Base-by-base conservation (phyloP, 192 early-diverging fungal genomes). In the Coemansia sp. region DNA sequence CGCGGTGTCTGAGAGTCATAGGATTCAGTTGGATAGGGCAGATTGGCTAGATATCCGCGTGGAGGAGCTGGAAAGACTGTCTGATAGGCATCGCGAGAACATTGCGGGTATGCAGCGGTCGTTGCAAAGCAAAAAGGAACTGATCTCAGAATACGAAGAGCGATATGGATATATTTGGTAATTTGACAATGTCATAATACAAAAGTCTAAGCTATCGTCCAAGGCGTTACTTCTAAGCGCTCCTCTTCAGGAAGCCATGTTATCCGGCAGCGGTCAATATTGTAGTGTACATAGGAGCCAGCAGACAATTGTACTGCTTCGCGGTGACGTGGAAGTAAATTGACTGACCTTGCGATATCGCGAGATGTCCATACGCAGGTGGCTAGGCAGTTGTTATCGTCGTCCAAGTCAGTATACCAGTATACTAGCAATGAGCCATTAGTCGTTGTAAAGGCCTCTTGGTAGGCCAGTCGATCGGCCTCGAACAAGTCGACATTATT, bases 371-470 rank as follows among this genome's bases (percentile, higher is more conserved):
- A 82, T 17, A 82, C 68, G 43, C 79, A 82, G 1, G 79, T 76
- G 10, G 79, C 79, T 62, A 82, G 44, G 40, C 79, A 82, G 19
- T 82, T 74, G 32, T 74, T 26, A 39, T 82, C 68, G 3, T 59
- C 65, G n/a, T 82, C 79, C 42, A 82, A 16, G 8, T 67, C 74
- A 3, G 79, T 66, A 35, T 74, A 82, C 79, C 79, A 82, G 47
- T 82, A 82, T 44, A 70, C 65, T 40, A 82, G 55, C 21, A 82
- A 53, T 10, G 79, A 66, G 32, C 74, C 71, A 47, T 74, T 74
- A 0, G 79, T 82, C 1, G 32, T 21, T 16, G 58, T 26, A 46
- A 67, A 82, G 11, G 79, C 79, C 37, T 82, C 79, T 30, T 70
- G 64, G 59, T 82, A 82, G 19, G 79, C 79, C 11, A 65, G 46